Evolutionary conservation across 768 basidiomycete species (phyloP).

Genomic region (Mycena filopes): DNA sequence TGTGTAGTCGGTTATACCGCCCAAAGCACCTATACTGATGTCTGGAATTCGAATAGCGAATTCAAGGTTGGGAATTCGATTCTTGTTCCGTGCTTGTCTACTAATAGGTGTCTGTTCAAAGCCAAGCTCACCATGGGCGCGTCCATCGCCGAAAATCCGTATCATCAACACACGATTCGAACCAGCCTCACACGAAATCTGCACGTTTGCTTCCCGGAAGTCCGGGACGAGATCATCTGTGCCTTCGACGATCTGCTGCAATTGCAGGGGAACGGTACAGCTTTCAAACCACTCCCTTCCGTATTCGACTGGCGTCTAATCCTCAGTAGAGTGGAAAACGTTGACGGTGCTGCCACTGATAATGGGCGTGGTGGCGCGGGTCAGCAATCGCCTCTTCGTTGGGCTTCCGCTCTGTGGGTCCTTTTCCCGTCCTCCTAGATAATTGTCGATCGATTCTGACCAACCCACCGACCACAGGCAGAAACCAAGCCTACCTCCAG

Average conservation of each 20-base stretch:
- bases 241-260: conserved; percentile 23
- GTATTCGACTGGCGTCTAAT: too few relatives aligned
- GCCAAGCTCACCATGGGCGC: conserved; percentile 14
- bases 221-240: conserved; percentile 48
- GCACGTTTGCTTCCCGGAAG: conserved; percentile 38
- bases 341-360: conserved; percentile 28
- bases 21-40: neutral
- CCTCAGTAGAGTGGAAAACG: conserved; percentile 32
- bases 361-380: conserved; percentile 35
- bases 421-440: neutral
- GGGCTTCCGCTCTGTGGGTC: conserved; percentile 39
- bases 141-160: conserved; percentile 4
- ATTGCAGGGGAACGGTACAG: conserved; percentile 12
- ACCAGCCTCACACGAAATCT: conserved; percentile 39
- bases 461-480: conserved; percentile 30
- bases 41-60: conserved; percentile 5
- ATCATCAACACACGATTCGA: conserved; percentile 22
- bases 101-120: neutral
- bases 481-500: conserved; percentile 32
- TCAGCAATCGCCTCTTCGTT: conserved; percentile 41
- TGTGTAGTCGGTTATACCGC: neutral
- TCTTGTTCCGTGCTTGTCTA: neutral
- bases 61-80: neutral
- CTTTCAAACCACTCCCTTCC: neutral
- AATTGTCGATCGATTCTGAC: neutral